Evolutionary conservation across 345 rosid genomes (phyloP), one percentile per base, ranked within the genome.

Genomic region (Lumnitzera racemosa): DNA sequence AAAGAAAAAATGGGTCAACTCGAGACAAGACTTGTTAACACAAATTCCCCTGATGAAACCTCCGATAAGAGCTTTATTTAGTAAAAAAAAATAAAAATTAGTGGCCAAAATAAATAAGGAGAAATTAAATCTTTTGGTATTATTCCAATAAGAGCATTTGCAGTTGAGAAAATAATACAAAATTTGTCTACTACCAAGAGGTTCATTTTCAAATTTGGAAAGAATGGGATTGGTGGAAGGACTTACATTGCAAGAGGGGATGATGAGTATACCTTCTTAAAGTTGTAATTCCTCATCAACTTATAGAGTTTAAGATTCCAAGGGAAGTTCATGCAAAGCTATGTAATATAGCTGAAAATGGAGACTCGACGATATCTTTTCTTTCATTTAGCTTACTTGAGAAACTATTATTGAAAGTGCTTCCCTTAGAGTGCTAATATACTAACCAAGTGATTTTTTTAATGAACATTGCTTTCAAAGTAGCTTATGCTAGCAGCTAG

Each of bases 401-500:
- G 78, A 91, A 83, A 70, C 90, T 91, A 60, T 74, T 91, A 68
- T 61, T 86, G 52, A 91, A 91, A 74, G 63, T 91, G 67, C 85
- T 91, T 67, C 98, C 98, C 27, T 73, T 79, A 50, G 95, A 91
- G 67, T 91, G 96, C 96, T 88, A 84, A 67, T 73, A 74, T 56
- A 74, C 90, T 29, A 80, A 73, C 57, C 84, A 67, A 75, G 83
- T 91, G 62, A 75, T 69, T 59, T 91, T 91, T 96, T 61, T 62
- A 52, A 96, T 96, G 59, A 84, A 95, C 85, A 67, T 64, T 86
- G 71, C 88, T 91, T 81, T 76, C 83, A 3, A 91, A 78, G 77
- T 91, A 96, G 98, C 98, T 96, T 60, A 83, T 91, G 81, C 70
- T 91, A 70, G 95, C 96, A 62, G 88, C 83, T 68, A 90, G 82